Conservation (phyloP, 2,329 filamentous ascomycete genomes). For the Cytospora schulzeri region DNA sequence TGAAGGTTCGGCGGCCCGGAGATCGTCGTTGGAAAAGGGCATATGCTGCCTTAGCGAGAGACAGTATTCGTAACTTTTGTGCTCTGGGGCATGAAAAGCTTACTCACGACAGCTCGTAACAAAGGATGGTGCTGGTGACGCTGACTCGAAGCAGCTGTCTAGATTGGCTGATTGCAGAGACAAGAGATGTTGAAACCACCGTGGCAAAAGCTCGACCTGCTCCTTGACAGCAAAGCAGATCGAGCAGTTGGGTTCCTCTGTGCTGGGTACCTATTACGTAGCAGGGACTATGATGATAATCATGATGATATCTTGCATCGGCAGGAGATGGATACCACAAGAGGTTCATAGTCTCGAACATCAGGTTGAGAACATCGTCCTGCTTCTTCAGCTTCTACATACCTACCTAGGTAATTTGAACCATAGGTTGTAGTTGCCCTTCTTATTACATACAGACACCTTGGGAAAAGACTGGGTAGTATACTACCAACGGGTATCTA, state of each 20-base stretch:
- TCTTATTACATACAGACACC: too few relatives aligned
- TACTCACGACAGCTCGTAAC: neutral
- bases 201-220: conserved; percentile 15
- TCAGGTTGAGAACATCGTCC: neutral
- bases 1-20: conserved; percentile 1
- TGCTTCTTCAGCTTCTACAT: neutral
- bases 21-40: neutral
- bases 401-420: too few relatives aligned
- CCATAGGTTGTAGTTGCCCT: too few relatives aligned
- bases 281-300: neutral
- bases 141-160: conserved; percentile 16
- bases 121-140: conserved; percentile 8
- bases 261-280: neutral
- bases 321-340: neutral
- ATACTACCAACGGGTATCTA: too few relatives aligned
- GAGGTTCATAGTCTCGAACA: too few relatives aligned
- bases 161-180: conserved; percentile 20
- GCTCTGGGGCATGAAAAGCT: neutral
- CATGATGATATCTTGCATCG: neutral
- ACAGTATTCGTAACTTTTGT: conserved; percentile 6
- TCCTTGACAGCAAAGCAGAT: neutral
- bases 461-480: too few relatives aligned
- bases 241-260: neutral
- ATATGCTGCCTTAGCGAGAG: conserved; percentile 7
- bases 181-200: neutral